These are phyloP conservation scores for Lichenothelia convexa DNA, from an alignment of 495 filamentous ascomycete species.

Conservation along the genomic window DNA sequence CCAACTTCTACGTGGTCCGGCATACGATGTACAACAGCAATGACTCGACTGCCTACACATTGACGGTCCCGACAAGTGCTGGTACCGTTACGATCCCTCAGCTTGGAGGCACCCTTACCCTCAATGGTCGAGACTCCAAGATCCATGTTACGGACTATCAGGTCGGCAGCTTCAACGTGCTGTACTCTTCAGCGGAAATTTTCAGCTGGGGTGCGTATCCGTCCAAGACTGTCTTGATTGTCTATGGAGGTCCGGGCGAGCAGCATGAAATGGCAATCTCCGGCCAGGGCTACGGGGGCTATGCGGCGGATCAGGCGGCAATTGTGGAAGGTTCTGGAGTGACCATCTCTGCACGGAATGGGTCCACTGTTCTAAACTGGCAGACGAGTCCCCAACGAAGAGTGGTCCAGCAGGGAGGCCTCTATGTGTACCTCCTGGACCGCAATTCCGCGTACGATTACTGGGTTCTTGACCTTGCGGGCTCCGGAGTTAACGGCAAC, in stretches of 20 bases:
- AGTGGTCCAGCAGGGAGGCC: conserved; percentile 31
- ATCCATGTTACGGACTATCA: conserved; percentile 58
- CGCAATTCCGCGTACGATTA: conserved; percentile 62
- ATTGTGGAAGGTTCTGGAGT: conserved; percentile 34
- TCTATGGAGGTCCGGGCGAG: conserved; percentile 56
- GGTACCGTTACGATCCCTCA: conserved; percentile 46
- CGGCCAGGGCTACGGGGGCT: conserved; percentile 19
- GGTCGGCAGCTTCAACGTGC: conserved; percentile 39
- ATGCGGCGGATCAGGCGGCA: too few species aligned
- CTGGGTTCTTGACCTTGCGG: conserved; percentile 42
- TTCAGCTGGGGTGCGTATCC: conserved; percentile 30
- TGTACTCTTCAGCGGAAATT: conserved; percentile 56
- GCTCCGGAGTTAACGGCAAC: conserved; percentile 13
- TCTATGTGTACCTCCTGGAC: conserved; percentile 42
- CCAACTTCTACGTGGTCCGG: conserved; percentile 41
- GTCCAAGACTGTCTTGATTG: conserved; percentile 40
- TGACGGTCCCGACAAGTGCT: conserved; percentile 40
- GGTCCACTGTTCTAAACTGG: conserved; percentile 37
- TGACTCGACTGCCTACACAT: conserved; percentile 37
- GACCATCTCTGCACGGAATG: conserved; percentile 21
- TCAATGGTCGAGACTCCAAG: conserved; percentile 60
- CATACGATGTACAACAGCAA: conserved; percentile 42
- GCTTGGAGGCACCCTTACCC: conserved; percentile 37
- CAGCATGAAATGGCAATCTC: conserved; percentile 47
- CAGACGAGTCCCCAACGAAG: conserved; percentile 30